Conservation (phyloP, 2,329 filamentous ascomycete genomes). For the Neonectria magnoliae region DNA sequence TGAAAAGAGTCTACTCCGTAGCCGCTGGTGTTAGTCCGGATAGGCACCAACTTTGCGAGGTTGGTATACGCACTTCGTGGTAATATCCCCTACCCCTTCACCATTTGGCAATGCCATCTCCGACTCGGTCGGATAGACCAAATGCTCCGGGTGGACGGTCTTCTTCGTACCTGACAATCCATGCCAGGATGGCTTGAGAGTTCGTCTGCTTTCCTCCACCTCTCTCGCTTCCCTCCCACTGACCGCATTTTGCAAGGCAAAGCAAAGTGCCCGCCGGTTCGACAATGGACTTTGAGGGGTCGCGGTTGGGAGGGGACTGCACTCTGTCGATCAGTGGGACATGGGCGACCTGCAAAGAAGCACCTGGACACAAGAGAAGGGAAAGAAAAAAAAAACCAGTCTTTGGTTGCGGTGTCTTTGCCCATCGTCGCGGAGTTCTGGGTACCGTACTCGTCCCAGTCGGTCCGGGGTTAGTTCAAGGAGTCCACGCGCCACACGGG, state of each 20-base stretch:
- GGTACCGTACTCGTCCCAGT: not conserved
- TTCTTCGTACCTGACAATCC: constrained; percentile 20
- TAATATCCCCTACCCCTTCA: not conserved
- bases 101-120: not conserved
- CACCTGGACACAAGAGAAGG: not conserved
- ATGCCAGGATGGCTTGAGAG: constrained; percentile 8
- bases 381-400: no score
- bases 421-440: not conserved
- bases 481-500: constrained; percentile 1
- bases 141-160: not conserved
- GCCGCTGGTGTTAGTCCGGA: not conserved
- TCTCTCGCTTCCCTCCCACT: not conserved
- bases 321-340: not conserved
- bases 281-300: not conserved
- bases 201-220: not conserved
- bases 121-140: constrained; percentile 16
- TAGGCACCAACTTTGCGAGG: not conserved
- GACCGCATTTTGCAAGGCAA: not conserved
- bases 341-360: not conserved
- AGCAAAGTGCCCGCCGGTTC: not conserved
- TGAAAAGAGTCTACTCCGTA: not conserved
- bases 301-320: no score
- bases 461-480: constrained; percentile 9
- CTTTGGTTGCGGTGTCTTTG: not conserved
- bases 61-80: not conserved